Base-by-base conservation (phyloP, 2,329 filamentous ascomycete genomes). In the Fusarium foetens region DNA sequence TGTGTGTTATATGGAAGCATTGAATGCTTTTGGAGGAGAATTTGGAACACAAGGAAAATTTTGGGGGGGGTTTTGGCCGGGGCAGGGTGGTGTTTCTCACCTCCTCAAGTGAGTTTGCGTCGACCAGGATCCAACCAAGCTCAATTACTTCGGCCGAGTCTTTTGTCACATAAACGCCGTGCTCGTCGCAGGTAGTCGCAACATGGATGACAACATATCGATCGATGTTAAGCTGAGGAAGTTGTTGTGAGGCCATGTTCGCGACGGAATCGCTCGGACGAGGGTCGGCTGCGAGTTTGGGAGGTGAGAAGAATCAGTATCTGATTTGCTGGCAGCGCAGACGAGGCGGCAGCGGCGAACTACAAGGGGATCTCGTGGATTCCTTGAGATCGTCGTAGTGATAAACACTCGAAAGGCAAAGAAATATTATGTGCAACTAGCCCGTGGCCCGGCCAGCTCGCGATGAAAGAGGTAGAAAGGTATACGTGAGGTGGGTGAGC, bases 91-190 rank as follows among this genome's bases (percentile, higher is more conserved):
- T 52, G 69, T 70, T 76, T 75, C 90, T 84, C 87, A 97, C 95
- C 92, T 98, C 95, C 78, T 98, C 95, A 78, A 94, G 93, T 72
- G 90, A 92, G 86, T 95, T 96, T 75, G 94, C 92, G 81, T 98
- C 95, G 72, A 98, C 88, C 79, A 99, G 86, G 80, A 98, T 97
- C 96, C 96, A 99, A 73, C 95, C 96, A 81, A 99, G 89, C 89
- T 99, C 96, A 83, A 99, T 99, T 75, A 99, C 96, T 86, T 99
- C 96, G 71, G 96, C 96, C 66, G 96, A 98, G 84, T 99, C 96
- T 85, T 98, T 98, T 68, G 96, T 99, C 66, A 99, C 96, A 83
- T 99, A 99, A 75, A 99, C 96, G 72, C 96, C 96, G 84, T 99
- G 96, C 83, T 99, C 96, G 83, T 99, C 96, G 85, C 96, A 99